Conservation (phyloP, 352 stramenopile genomes). For the Globisporangium orthogonon region DNA sequence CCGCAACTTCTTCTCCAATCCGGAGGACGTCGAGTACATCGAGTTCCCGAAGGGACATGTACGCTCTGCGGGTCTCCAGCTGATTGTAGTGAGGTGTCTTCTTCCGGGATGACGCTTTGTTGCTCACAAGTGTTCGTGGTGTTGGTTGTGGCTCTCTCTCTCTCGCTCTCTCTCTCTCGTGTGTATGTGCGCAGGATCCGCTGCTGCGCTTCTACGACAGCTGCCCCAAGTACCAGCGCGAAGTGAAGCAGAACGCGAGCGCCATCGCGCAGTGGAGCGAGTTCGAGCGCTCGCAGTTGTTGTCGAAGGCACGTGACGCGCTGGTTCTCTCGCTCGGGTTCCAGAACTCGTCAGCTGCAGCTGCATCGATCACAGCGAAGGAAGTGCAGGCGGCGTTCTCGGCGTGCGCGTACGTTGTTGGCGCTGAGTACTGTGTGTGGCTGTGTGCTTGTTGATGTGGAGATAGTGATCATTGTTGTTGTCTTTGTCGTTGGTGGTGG, state of each 20-base stretch:
- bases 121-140: neutral
- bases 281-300: slow-evolving; percentile 29
- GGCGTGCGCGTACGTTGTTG: slow-evolving; percentile 46
- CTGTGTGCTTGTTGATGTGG: neutral
- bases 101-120: neutral
- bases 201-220: slow-evolving; percentile 66
- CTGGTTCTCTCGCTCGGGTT: slow-evolving; percentile 38
- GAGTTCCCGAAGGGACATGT: slow-evolving; percentile 24
- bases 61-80: neutral
- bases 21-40: slow-evolving; percentile 38
- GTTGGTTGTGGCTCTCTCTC: neutral
- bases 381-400: slow-evolving; percentile 51
- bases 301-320: slow-evolving; percentile 18
- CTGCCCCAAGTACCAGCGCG: slow-evolving; percentile 42
- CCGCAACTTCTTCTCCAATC: slow-evolving; percentile 51
- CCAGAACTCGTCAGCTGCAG: slow-evolving; percentile 7
- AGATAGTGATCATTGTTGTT: neutral
- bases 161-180: neutral
- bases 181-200: slow-evolving; percentile 22
- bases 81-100: neutral
- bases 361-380: slow-evolving; percentile 19
- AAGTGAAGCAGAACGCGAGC: slow-evolving; percentile 53
- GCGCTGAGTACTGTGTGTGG: neutral
- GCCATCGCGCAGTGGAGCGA: slow-evolving; percentile 28
- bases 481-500: too few species aligned